Evolutionary conservation across 1,284 basidiomycete genomes (phyloP).

Genomic region (Neonothopanus nambi): DNA sequence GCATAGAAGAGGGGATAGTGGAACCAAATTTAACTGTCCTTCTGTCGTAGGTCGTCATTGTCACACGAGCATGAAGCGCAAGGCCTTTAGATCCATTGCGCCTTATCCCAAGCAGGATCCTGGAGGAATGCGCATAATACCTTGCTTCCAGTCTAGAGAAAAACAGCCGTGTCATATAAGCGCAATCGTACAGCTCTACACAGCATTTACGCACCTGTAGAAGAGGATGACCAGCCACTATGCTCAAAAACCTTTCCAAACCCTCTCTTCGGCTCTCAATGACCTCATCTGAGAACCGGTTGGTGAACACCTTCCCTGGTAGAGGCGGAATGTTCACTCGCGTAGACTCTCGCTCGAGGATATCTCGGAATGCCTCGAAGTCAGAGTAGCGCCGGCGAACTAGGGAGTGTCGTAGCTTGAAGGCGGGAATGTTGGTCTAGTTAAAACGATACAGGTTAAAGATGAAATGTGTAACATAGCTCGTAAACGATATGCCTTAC

Average conservation of each 20-base stretch:
- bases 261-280: conserved; percentile 93
- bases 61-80: too few species aligned
- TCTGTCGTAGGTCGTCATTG: too few species aligned
- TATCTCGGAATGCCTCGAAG: conserved; percentile 98
- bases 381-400: conserved; percentile 97
- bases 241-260: conserved; percentile 91
- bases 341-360: conserved; percentile 95
- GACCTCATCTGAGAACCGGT: conserved; percentile 96
- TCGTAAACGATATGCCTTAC: conserved; percentile 42
- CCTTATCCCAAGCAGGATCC: conserved; percentile 82
- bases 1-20: too few species aligned
- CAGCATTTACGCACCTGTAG: conserved; percentile 71
- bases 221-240: conserved; percentile 96
- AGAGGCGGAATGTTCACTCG: conserved; percentile 97
- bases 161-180: neutral
- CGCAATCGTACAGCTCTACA: neutral
- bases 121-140: conserved; percentile 96
- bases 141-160: conserved; percentile 87
- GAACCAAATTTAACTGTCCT: too few species aligned
- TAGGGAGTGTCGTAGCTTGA: conserved; percentile 93
- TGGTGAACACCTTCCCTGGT: conserved; percentile 96
- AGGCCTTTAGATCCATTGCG: conserved; percentile 66
- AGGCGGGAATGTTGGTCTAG: conserved; percentile 99
- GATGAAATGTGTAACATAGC: neutral
- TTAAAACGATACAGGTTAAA: neutral